These are phyloP conservation scores for Trapa bicornis DNA, from an alignment of 345 rosid species.

Conservation along the genomic window DNA sequence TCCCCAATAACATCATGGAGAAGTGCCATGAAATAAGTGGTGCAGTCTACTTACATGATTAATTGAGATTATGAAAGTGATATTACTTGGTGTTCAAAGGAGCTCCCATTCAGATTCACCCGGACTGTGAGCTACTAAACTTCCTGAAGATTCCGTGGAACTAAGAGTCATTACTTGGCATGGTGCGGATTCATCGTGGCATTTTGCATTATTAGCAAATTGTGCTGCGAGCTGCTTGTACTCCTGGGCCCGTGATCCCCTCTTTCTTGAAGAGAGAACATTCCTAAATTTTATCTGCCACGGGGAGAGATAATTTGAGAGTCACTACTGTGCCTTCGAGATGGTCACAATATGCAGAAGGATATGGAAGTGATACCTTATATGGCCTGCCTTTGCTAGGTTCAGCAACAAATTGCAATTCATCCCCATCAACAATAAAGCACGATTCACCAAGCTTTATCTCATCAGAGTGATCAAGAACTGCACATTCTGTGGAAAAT, in stretches of 20 bases:
- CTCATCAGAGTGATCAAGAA: conserved; percentile 18
- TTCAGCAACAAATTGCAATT: conserved; percentile 21
- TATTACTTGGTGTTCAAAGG: conserved; percentile 17
- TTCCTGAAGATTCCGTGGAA: no score
- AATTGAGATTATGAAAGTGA: neutral
- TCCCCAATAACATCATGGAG: neutral
- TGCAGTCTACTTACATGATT: neutral
- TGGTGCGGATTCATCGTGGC: conserved; percentile 10
- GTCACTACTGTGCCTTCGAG: neutral
- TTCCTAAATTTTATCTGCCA: conserved; percentile 42
- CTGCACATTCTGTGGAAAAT: conserved; percentile 1
- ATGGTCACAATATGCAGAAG: no score
- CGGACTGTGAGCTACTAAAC: neutral
- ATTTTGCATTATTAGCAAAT: conserved; percentile 14
- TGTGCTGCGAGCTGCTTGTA: conserved; percentile 46
- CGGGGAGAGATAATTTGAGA: neutral
- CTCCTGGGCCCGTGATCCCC: conserved; percentile 42
- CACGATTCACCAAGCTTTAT: conserved; percentile 50
- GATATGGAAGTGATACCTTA: conserved; percentile 31
- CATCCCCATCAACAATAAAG: conserved; percentile 44
- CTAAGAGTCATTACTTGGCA: conserved; percentile 16
- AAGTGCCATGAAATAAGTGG: neutral
- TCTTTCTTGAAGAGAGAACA: conserved; percentile 50
- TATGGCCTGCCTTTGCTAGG: conserved; percentile 38
- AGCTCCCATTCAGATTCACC: conserved; percentile 81